Evolutionary conservation across 768 basidiomycete genomes (phyloP).

Genomic region (Kwoniella heveanensis): DNA sequence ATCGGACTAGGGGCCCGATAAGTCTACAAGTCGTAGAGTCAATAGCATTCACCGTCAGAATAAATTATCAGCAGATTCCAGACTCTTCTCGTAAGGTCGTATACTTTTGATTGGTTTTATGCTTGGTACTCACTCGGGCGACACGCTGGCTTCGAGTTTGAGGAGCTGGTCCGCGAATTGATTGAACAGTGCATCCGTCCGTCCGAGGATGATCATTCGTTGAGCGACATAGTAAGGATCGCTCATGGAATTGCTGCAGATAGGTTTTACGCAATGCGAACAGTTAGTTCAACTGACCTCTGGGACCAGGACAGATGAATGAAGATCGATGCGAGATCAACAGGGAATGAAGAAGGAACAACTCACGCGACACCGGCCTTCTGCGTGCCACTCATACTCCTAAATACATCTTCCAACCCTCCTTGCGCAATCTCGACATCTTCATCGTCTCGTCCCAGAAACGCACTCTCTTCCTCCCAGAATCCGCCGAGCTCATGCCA

Average conservation of each 20-base stretch:
- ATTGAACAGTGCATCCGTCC: slow-evolving; percentile 67
- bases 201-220: slow-evolving; percentile 56
- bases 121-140: slow-evolving; percentile 55
- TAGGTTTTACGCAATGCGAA: not conserved
- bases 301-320: too few relatives aligned
- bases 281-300: too few relatives aligned
- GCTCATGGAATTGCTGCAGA: slow-evolving; percentile 35
- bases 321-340: too few relatives aligned
- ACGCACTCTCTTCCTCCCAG: slow-evolving; percentile 69
- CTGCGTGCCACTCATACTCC: slow-evolving; percentile 46
- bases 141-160: slow-evolving; percentile 40
- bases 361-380: slow-evolving; percentile 51
- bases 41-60: slow-evolving; percentile 2
- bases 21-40: slow-evolving; percentile 28
- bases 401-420: slow-evolving; percentile 55
- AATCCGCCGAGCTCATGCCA: slow-evolving; percentile 65
- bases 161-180: slow-evolving; percentile 58
- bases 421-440: slow-evolving; percentile 63
- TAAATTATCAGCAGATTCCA: slow-evolving; percentile 10
- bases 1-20: slow-evolving; percentile 64
- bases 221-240: slow-evolving; percentile 57
- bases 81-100: too few relatives aligned
- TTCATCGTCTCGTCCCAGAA: slow-evolving; percentile 61
- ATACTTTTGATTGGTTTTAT: too few relatives aligned
- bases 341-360: too few relatives aligned